Evolutionary conservation across 1,284 basidiomycete genomes (phyloP).

Genomic region (Porogramme epimiltina): DNA sequence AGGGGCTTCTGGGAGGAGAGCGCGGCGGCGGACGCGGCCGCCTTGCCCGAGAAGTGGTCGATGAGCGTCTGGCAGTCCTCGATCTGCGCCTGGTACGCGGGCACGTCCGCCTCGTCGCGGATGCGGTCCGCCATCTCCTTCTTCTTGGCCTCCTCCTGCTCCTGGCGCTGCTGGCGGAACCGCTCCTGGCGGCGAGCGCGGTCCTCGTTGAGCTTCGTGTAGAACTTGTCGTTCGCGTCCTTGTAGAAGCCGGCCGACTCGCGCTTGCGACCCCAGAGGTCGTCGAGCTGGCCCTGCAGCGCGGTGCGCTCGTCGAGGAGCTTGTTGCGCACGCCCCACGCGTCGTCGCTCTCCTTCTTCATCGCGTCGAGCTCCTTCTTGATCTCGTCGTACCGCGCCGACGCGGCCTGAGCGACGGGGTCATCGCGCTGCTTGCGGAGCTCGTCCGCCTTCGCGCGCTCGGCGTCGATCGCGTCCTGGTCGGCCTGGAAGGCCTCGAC

Average conservation of each 20-base stretch:
- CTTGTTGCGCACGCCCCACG: slow-evolving; percentile 80
- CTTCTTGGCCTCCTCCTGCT: slow-evolving; percentile 83
- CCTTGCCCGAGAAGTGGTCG: slow-evolving; percentile 84
- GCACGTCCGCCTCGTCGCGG: slow-evolving; percentile 88
- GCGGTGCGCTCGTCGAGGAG: slow-evolving; percentile 88
- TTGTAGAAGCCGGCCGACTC: slow-evolving; percentile 73
- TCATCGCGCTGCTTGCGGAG: slow-evolving; percentile 88
- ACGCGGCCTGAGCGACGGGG: slow-evolving; percentile 84
- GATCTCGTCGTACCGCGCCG: slow-evolving; percentile 83
- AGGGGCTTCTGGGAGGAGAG: slow-evolving; percentile 36
- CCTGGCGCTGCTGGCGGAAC: slow-evolving; percentile 78
- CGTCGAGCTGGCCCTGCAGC: slow-evolving; percentile 72
- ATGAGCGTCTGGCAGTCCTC: slow-evolving; percentile 97
- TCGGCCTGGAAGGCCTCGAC: slow-evolving; percentile 83
- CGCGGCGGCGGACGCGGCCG: slow-evolving; percentile 50
- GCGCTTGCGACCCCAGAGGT: slow-evolving; percentile 79
- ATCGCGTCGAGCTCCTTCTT: slow-evolving; percentile 87
- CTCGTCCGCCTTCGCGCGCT: slow-evolving; percentile 78
- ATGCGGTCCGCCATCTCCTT: slow-evolving; percentile 81
- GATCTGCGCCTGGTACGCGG: slow-evolving; percentile 92
- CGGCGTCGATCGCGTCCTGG: slow-evolving; percentile 81
- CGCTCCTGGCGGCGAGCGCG: slow-evolving; percentile 83
- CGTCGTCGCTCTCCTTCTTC: slow-evolving; percentile 87
- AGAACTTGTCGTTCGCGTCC: slow-evolving; percentile 83
- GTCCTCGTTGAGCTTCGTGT: slow-evolving; percentile 82